Evolutionary conservation across 441 rosid genomes (phyloP), one percentile per base, ranked within the genome.

Genomic region (Raphanus hybrid): DNA sequence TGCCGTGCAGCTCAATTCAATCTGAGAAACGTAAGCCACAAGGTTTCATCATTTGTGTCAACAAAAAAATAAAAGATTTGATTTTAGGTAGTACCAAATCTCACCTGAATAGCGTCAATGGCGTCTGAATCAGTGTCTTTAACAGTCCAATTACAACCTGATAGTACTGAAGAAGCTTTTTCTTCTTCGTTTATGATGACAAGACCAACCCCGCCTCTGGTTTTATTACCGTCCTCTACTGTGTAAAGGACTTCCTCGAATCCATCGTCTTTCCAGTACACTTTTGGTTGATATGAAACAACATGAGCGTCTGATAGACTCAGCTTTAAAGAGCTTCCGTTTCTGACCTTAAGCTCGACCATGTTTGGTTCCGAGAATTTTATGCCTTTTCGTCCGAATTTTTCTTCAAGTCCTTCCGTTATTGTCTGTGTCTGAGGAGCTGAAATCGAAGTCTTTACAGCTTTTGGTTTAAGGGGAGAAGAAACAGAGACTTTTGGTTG

Each of bases 41-140:
- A 78, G 48, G 64, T 43, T 75, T 58, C 64, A 64, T 63, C 67
- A 57, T 20, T 61, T 8, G 64, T 6, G 4, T 63, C 6, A 34
- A 54, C 41, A 54, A 57, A 14, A 27, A 3, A 23, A 20, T 20
- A 66, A 23, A 23, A 23, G 26, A 23, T 23, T 23, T 23, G 62
- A 57, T 39, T 32, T 60, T 3, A 65, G 26, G 57, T 50, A 14
- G 26, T 23, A 23, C 26, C 26, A 2, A 23, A 61, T n/a, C 65
- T 67, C 68, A 93, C 99, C 97, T 96, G 97, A 62, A 96, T 84
- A 52, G 98, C 96, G 83, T 96, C 98, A 80, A 92, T 91, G 85
- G 98, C 79, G 61, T 96, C 99, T 32, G 90, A 91, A 84, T 93
- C 97, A 71, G 81, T 90, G 75, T 86, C 97, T 77, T 87, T 90